phyloP scores from a whole-genome alignment of 177 flowering plant genomes.

The Vitis hybrid region DNA sequence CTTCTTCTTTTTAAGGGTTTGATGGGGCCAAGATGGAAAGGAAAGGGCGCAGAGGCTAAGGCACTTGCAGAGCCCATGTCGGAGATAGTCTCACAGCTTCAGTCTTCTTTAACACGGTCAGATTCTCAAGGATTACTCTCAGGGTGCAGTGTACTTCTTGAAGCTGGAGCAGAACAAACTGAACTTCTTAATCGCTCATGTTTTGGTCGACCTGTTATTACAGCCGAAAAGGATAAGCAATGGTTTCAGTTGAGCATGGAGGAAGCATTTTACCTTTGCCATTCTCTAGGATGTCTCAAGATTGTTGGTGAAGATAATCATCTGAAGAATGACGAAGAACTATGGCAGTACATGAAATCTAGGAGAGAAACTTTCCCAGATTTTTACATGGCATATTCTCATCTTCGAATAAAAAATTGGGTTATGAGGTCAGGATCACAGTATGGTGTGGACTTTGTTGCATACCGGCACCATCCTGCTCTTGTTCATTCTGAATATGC shows the following conservation, averaged over 20 bases:
- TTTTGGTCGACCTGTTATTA: constrained; percentile 50
- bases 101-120: constrained; percentile 38
- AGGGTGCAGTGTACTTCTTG: constrained; percentile 47
- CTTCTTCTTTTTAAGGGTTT: constrained; percentile 1
- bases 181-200: constrained; percentile 54
- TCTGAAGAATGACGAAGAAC: constrained; percentile 23
- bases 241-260: constrained; percentile 58
- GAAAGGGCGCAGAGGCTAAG: constrained; percentile 47
- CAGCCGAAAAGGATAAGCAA: constrained; percentile 52
- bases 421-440: constrained; percentile 63
- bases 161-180: constrained; percentile 35
- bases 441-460: constrained; percentile 78
- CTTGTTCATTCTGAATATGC: constrained; percentile 78
- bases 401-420: constrained; percentile 66
- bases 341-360: constrained; percentile 51
- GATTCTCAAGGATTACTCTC: constrained; percentile 43
- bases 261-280: constrained; percentile 52
- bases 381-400: constrained; percentile 56
- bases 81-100: constrained; percentile 42
- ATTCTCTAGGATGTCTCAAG: constrained; percentile 47
- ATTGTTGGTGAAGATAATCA: constrained; percentile 29
- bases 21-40: constrained; percentile 79
- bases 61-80: constrained; percentile 73
- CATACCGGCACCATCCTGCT: constrained; percentile 66
- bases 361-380: constrained; percentile 38